Conservation (phyloP, 805 yeast species). For the baker's yeast (Saccharomyces cerevisiae) region DNA sequence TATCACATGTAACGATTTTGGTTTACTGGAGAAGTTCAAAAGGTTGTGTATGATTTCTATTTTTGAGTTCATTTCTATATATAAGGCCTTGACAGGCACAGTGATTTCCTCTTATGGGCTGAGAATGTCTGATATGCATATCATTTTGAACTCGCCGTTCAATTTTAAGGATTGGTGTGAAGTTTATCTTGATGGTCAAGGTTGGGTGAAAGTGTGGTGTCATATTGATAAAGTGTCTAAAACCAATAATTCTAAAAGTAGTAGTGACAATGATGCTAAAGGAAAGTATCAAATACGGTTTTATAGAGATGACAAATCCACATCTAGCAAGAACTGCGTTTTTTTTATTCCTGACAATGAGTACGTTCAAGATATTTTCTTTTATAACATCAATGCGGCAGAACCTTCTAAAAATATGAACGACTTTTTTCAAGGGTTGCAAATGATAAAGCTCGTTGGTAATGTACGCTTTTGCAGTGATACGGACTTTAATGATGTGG, state of each 20-base stretch:
- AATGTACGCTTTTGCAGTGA: not conserved
- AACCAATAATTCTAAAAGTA: conserved; percentile 1
- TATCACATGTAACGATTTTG: conserved; percentile 4
- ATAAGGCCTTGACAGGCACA: conserved; percentile 24
- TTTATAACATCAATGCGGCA: conserved; percentile 10
- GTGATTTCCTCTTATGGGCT: conserved; percentile 22
- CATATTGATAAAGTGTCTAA: conserved; percentile 22
- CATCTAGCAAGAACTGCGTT: conserved; percentile 19
- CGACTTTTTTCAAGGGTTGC: not conserved
- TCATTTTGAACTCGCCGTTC: conserved; percentile 21
- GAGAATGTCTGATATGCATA: conserved; percentile 23
- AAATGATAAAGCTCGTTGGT: not conserved
- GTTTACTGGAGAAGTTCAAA: conserved; percentile 2
- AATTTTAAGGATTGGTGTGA: conserved; percentile 32
- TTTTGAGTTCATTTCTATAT: conserved; percentile 22
- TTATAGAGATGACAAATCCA: conserved; percentile 23
- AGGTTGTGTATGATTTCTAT: conserved; percentile 14
- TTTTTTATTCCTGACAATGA: conserved; percentile 26
- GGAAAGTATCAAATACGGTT: conserved; percentile 25
- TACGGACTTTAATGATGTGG: not conserved
- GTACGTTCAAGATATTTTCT: conserved; percentile 23
- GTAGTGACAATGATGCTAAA: conserved; percentile 8
- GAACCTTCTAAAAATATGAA: not conserved
- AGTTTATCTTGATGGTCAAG: conserved; percentile 22
- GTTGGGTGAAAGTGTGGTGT: conserved; percentile 30